Evolutionary conservation across 2,329 filamentous ascomycete genomes (phyloP).

Genomic region (Cladosporium sphaerospermum): DNA sequence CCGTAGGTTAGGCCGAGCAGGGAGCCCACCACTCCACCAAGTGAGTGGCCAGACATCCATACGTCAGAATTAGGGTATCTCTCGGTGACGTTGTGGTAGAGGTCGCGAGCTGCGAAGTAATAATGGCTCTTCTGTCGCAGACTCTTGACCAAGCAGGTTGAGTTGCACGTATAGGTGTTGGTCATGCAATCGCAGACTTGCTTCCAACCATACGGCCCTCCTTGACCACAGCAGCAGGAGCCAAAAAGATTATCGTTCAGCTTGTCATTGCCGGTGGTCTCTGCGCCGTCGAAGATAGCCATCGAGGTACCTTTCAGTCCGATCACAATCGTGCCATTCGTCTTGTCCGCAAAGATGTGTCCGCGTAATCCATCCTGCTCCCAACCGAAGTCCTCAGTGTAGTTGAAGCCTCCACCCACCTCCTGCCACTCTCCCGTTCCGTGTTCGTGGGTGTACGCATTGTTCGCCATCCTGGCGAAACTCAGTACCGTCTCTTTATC

Average conservation of each 20-base stretch:
- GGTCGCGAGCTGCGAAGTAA: slow-evolving; percentile 76
- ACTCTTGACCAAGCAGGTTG: slow-evolving; percentile 72
- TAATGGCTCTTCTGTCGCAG: slow-evolving; percentile 78
- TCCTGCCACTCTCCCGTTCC: slow-evolving; percentile 68
- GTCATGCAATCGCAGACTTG: slow-evolving; percentile 89
- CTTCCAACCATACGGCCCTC: slow-evolving; percentile 80
- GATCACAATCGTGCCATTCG: slow-evolving; percentile 78
- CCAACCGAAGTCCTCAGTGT: slow-evolving; percentile 85
- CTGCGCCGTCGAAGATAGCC: slow-evolving; percentile 86
- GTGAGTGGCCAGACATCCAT: slow-evolving; percentile 84
- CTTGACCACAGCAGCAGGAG: slow-evolving; percentile 90
- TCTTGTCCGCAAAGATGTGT: slow-evolving; percentile 80
- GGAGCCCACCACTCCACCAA: slow-evolving; percentile 79
- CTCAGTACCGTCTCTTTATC: slow-evolving; percentile 79
- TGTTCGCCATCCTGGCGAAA: slow-evolving; percentile 79
- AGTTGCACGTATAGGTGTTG: slow-evolving; percentile 79
- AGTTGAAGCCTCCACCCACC: slow-evolving; percentile 69
- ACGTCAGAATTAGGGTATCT: slow-evolving; percentile 75
- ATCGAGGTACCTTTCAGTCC: slow-evolving; percentile 62
- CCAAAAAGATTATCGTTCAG: slow-evolving; percentile 97
- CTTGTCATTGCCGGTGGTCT: slow-evolving; percentile 92
- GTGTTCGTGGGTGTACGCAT: slow-evolving; percentile 77
- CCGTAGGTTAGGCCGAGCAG: slow-evolving; percentile 85
- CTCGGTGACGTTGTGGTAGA: slow-evolving; percentile 84
- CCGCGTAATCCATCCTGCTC: slow-evolving; percentile 78